These are phyloP conservation scores for Decorospora gaudefroyi DNA, from an alignment of 2,329 filamentous ascomycete species.

Conservation along the genomic window DNA sequence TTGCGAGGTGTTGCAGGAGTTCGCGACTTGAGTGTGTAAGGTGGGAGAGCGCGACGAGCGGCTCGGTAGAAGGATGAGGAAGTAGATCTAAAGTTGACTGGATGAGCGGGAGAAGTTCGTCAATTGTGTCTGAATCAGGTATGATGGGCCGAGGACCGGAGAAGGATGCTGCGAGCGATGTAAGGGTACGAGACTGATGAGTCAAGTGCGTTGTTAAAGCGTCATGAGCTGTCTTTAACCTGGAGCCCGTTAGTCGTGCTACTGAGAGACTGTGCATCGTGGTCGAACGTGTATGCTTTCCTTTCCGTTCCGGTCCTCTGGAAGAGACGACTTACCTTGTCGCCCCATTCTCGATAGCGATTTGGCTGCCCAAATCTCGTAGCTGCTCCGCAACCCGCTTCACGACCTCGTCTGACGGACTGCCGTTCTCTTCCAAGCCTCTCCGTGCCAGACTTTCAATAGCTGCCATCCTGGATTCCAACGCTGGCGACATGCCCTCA, in stretches of 20 bases:
- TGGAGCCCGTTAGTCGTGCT: conserved; percentile 45
- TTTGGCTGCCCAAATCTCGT: conserved; percentile 72
- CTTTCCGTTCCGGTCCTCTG: background rate
- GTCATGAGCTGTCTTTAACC: conserved; percentile 74
- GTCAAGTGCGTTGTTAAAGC: conserved; percentile 74
- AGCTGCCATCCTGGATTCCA: conserved; percentile 72
- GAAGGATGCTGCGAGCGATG: conserved; percentile 72
- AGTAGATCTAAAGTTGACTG: conserved; percentile 67
- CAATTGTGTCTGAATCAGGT: conserved; percentile 67
- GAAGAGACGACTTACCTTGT: conserved; percentile 60
- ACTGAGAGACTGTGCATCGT: background rate
- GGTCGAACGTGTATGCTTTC: too few species aligned
- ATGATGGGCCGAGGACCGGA: conserved; percentile 69
- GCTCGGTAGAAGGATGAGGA: conserved; percentile 66
- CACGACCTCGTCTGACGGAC: conserved; percentile 68
- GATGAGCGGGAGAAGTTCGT: conserved; percentile 70
- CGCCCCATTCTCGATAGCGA: conserved; percentile 71
- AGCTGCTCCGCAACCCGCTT: conserved; percentile 70
- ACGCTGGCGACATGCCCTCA: conserved; percentile 67
- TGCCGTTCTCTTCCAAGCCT: conserved; percentile 68
- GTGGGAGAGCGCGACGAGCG: conserved; percentile 68
- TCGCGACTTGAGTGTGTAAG: conserved; percentile 69
- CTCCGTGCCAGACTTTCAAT: conserved; percentile 68
- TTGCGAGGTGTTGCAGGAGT: conserved; percentile 78
- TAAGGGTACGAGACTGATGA: conserved; percentile 75